Conservation (phyloP, 257 asterid species). For the Solanum tarapatanum region DNA sequence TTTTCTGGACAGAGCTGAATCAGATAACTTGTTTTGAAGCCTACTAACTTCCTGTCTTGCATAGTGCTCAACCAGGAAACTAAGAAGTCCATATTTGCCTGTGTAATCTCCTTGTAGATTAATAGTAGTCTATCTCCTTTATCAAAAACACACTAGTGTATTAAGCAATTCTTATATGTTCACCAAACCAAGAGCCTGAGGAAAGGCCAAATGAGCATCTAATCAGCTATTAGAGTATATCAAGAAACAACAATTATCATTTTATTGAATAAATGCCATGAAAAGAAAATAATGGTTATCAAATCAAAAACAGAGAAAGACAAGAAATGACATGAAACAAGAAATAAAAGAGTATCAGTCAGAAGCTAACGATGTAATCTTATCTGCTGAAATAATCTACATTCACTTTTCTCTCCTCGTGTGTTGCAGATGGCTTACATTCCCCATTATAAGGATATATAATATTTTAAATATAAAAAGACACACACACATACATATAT, state of each 20-base stretch:
- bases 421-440: no score
- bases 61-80: neutral
- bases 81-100: neutral
- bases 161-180: neutral
- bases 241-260: neutral
- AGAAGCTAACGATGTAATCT: neutral
- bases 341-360: neutral
- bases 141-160: neutral
- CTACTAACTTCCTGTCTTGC: neutral
- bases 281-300: neutral
- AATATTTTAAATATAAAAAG: neutral
- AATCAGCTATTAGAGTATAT: neutral
- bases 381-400: neutral
- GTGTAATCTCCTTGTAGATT: neutral
- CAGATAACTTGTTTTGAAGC: neutral
- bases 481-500: neutral
- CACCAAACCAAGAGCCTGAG: neutral
- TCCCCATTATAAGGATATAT: neutral
- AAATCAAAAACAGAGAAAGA: neutral
- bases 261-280: neutral
- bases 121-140: neutral
- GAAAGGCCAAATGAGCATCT: neutral
- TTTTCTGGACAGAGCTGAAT: neutral
- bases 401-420: neutral
- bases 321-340: neutral